Evolutionary conservation across 768 basidiomycete genomes (phyloP), one percentile per base, ranked within the genome.

Genomic region (Lactarius sanguifluus): DNA sequence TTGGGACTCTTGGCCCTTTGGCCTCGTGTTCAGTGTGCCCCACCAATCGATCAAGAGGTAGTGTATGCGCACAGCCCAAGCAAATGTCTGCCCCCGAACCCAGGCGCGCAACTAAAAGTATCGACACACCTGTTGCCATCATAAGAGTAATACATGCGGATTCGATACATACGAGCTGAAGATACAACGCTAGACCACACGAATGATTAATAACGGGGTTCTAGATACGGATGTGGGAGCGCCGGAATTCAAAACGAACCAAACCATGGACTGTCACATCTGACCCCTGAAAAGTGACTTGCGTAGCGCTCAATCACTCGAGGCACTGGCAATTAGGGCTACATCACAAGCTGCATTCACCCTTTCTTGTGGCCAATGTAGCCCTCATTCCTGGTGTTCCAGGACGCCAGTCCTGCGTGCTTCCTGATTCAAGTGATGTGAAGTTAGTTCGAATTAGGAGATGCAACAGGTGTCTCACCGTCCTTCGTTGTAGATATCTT

Each of bases 331-430:
- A 23, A 23, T 50, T 5, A 34, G 38, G 36, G 43, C 62, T 4
- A 18, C 58, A 8, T 63, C 50, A 59, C 58, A 67, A 59, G 62
- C 58, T 6, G 66, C 62, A n/a, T 64, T 23, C 13, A 64, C 62
- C 18, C 40, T 55, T 0, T 64, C 61, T 56, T 45, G 52, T 23
- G 66, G 30, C 66, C 66, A 64, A 43, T 40, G 9, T 25, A 10
- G 23, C 20, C 16, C 50, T 45, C 50, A 23, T 38, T 59, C 40
- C 23, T 43, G 32, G 32, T 47, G 45, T 40, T 50, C 15, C 50
- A 25, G 1, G 62, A 38, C 12, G 59, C 61, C 13, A 52, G 23
- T 1, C 66, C 66, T 13, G 61, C 62, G 34, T 67, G 57, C 30
- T 61, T 56, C 15, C 65, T 65, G 54, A 47, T 60, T 28, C 32